These are phyloP conservation scores for Stylonectria norvegica DNA, from an alignment of 2,329 filamentous ascomycete species.

Conservation along the genomic window DNA sequence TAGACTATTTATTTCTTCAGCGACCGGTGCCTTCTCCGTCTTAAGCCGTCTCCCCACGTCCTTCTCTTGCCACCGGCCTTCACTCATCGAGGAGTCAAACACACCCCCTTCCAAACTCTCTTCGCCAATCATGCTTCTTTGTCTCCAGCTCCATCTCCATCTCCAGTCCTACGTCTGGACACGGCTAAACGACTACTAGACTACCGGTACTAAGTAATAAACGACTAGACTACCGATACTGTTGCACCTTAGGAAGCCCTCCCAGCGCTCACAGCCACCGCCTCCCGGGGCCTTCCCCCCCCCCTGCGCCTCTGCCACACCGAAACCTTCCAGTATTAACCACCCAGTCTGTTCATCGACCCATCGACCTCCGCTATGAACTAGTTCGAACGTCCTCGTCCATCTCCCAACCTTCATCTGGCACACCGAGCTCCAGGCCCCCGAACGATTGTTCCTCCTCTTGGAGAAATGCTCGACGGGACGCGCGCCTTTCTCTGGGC, in stretches of 20 bases:
- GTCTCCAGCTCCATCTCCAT: conserved; percentile 10
- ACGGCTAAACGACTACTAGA: conserved; percentile 9
- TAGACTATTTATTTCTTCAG: too few relatives aligned
- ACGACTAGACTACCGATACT: too few relatives aligned
- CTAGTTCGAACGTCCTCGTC: background rate
- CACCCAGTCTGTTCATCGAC: background rate
- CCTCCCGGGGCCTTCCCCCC: too few relatives aligned
- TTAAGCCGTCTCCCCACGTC: too few relatives aligned
- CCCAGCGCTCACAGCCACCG: conserved; percentile 1
- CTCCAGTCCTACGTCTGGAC: conserved; percentile 25
- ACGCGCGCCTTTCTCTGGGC: conserved; percentile 35
- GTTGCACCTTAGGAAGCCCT: too few relatives aligned
- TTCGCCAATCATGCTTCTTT: conserved; percentile 19
- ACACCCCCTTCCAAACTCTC: too few relatives aligned
- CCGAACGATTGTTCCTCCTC: conserved; percentile 5
- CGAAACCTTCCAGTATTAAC: too few relatives aligned
- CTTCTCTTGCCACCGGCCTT: too few relatives aligned
- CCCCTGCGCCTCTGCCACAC: too few relatives aligned
- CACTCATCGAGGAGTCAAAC: too few relatives aligned
- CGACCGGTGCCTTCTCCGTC: too few relatives aligned
- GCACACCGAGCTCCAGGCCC: conserved; percentile 5
- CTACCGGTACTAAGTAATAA: too few relatives aligned
- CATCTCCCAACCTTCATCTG: conserved; percentile 6
- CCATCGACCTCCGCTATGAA: background rate
- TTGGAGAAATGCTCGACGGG: conserved; percentile 32